These are phyloP conservation scores for Gnaphalium uliginosum DNA, from an alignment of 129 eudicot genomes.

Conservation along the genomic window DNA sequence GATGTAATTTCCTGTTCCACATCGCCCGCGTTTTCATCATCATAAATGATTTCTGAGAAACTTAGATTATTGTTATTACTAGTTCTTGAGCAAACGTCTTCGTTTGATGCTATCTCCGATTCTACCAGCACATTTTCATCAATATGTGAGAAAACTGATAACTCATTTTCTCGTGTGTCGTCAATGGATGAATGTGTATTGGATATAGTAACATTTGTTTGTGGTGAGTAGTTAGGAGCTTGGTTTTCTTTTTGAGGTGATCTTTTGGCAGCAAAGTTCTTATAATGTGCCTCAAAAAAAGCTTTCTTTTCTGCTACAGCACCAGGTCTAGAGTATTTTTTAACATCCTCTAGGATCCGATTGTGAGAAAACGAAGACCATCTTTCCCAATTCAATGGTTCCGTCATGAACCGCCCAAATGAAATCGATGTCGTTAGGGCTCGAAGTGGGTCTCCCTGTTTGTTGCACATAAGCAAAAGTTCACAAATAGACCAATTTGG, in stretches of 20 bases:
- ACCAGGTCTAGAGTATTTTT: constrained; percentile 75
- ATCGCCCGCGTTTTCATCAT: constrained; percentile 13
- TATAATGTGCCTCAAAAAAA: constrained; percentile 83
- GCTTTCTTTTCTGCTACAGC: constrained; percentile 92
- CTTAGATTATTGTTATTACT: constrained; percentile 24
- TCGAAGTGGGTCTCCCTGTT: constrained; percentile 69
- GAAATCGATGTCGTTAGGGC: constrained; percentile 71
- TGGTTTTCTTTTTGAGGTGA: constrained; percentile 49
- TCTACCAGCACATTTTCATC: constrained; percentile 16
- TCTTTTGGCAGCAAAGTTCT: constrained; percentile 51
- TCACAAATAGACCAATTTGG: not conserved
- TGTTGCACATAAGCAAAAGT: constrained; percentile 25
- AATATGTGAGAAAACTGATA: not conserved
- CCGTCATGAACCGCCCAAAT: constrained; percentile 82
- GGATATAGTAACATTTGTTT: constrained; percentile 16
- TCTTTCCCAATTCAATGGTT: constrained; percentile 79
- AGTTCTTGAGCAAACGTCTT: constrained; percentile 10
- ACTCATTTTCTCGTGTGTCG: constrained; percentile 20
- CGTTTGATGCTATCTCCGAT: constrained; percentile 16
- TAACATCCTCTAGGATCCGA: constrained; percentile 75
- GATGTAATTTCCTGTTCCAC: constrained; percentile 13
- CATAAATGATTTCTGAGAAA: constrained; percentile 12
- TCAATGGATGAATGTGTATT: constrained; percentile 16
- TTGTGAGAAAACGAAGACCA: constrained; percentile 86
- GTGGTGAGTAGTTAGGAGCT: constrained; percentile 28